Evolutionary conservation across 1,139 yeast genomes (phyloP), one percentile per base, ranked within the genome.

Genomic region (Blastobotrys illinoisensis): DNA sequence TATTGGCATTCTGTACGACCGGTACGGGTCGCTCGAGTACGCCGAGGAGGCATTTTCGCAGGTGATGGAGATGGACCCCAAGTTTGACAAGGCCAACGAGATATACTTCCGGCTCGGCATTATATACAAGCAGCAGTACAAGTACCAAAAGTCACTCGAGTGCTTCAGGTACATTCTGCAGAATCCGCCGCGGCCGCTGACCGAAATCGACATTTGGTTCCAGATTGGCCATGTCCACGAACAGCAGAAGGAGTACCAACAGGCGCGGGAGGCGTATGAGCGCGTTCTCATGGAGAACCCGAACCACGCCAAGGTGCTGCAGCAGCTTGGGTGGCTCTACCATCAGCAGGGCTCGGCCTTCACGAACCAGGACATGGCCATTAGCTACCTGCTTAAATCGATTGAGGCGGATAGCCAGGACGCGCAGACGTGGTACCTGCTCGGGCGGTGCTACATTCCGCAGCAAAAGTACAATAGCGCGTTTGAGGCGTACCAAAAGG

Each of bases 1-100:
- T 0, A 93, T 93, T 63, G 99, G 99, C 45, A 93, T 93, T 58
- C 77, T 93, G 58, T 93, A 93, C 70, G 99, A 93, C 70, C 79
- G 99, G 52, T 93, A 93, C 70, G 99, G 98, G 14, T 88, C 96
- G 7, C 76, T 91, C 63, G 98, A 91, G 71, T 93, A 91, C 66
- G 99, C 99, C 3, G 98, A 93, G 70, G 99, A 93, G 70, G 98
- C 99, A 3, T 93, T 93, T 74, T 95, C 95, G 44, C 83, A 96
- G 64, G 99, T 93, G 13, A 77, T 93, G 71, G 97, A 91, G 68
- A 81, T 93, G 76, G 98, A 93, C 71, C 96, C 97, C 46, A 85
- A 88, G 68, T 93, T 93, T 64, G 98, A 93, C 67, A 95, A 93
- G 75, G 93, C 97, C 26, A 88, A 89, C 66, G 99, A 93, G 71